Percentiles rank a stretch among this genome's conserved stretches.
Evolutionary conservation across 768 basidiomycete species (phyloP).

Genomic region (Podaxis sp.): DNA sequence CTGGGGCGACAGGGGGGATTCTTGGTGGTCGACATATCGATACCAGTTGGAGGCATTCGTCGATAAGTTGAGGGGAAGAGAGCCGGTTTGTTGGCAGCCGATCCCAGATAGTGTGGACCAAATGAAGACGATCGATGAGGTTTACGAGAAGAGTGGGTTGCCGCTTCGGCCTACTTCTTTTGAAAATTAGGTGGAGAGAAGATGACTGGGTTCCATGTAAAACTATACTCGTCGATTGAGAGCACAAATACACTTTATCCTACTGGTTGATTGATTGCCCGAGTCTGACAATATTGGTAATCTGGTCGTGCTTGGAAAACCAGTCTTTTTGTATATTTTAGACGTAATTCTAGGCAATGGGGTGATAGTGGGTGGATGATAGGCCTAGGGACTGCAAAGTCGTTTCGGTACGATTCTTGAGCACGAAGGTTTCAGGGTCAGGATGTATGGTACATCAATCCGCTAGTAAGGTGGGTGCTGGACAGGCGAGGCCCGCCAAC

Average conservation of each 20-base stretch:
- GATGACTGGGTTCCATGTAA: background rate
- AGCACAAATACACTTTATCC: background rate
- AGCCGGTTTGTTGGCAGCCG: slow-evolving; percentile 54
- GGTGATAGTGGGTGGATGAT: no score
- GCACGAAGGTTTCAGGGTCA: no score
- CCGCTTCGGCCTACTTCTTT: slow-evolving; percentile 19
- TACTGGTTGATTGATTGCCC: no score
- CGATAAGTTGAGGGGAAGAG: slow-evolving; percentile 52
- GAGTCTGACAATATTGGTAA: no score
- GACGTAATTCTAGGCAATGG: no score
- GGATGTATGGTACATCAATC: no score
- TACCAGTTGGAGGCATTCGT: slow-evolving; percentile 68
- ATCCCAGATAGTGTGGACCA: slow-evolving; percentile 54
- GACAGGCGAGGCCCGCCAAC: no score
- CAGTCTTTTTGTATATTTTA: no score
- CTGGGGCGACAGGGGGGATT: slow-evolving; percentile 43
- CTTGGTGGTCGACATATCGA: slow-evolving; percentile 57
- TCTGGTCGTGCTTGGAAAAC: no score
- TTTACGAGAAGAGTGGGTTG: slow-evolving; percentile 44
- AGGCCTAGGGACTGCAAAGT: no score
- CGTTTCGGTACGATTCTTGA: no score
- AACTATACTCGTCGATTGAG: background rate
- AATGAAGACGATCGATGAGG: slow-evolving; percentile 56
- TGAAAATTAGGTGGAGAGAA: background rate
- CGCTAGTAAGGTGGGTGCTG: no score